These are phyloP conservation scores for Cryptosporidium parvum DNA, from an alignment of 169 alveolate genomes.

Conservation along the genomic window DNA sequence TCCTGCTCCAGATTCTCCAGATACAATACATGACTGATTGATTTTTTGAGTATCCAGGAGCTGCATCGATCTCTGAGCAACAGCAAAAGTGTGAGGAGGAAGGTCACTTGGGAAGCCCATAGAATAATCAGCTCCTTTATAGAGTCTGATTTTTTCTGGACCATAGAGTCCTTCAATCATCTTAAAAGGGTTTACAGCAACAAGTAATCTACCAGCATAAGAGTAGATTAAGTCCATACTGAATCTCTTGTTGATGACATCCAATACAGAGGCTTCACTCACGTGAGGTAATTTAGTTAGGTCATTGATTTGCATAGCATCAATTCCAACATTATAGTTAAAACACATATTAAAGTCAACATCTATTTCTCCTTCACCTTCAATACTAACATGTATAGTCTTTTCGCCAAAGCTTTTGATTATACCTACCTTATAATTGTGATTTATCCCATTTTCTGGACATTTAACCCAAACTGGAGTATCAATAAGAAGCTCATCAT, in stretches of 20 bases:
- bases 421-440: constrained; percentile 34
- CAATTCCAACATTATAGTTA: constrained; percentile 72
- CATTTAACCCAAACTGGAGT: constrained; percentile 69
- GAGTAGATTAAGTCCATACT: constrained; percentile 80
- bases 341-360: constrained; percentile 56
- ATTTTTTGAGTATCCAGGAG: constrained; percentile 82
- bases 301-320: constrained; percentile 80
- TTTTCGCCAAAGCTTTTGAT: constrained; percentile 36
- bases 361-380: constrained; percentile 63
- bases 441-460: constrained; percentile 47
- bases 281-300: constrained; percentile 88
- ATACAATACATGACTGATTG: constrained; percentile 95
- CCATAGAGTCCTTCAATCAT: constrained; percentile 84
- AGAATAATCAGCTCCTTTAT: constrained; percentile 82
- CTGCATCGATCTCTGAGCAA: constrained; percentile 88
- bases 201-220: constrained; percentile 86
- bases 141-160: constrained; percentile 79
- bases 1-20: constrained; percentile 99
- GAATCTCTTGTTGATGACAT: constrained; percentile 91
- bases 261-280: constrained; percentile 93
- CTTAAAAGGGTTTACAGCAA: constrained; percentile 87
- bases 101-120: constrained; percentile 84
- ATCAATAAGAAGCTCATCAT: constrained; percentile 32
- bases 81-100: constrained; percentile 89
- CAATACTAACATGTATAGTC: constrained; percentile 38